Conservation (phyloP, 352 stramenopile genomes). For the Phytophthora fragariaefolia region DNA sequence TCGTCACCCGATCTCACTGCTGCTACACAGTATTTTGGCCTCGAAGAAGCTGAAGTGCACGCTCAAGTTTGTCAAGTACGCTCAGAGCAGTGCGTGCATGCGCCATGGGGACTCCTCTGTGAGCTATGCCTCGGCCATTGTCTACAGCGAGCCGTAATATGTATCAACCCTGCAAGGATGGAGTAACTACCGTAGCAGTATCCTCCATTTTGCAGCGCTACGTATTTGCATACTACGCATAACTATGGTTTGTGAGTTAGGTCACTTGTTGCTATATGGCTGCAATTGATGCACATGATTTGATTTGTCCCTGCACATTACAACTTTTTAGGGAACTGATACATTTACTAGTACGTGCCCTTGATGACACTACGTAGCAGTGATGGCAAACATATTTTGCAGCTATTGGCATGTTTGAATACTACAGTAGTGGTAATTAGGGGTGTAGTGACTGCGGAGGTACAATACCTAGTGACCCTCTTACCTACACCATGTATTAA, state of each 20-base stretch:
- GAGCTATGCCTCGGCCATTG: constrained; percentile 95
- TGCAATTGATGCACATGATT: not conserved
- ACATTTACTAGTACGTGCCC: too few species aligned
- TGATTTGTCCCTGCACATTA: not conserved
- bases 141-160: constrained; percentile 64
- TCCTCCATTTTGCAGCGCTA: constrained; percentile 11
- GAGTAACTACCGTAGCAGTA: constrained; percentile 3
- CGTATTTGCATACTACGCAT: constrained; percentile 22
- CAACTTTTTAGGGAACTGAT: too few species aligned
- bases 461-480: too few species aligned
- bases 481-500: too few species aligned
- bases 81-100: constrained; percentile 90
- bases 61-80: constrained; percentile 95
- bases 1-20: constrained; percentile 93
- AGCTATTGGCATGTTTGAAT: too few species aligned
- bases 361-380: too few species aligned
- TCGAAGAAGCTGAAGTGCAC: constrained; percentile 64
- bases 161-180: constrained; percentile 3
- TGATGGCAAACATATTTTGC: too few species aligned
- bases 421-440: too few species aligned
- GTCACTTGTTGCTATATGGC: not conserved
- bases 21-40: constrained; percentile 71
- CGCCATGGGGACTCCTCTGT: constrained; percentile 92
- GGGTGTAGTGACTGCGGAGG: too few species aligned
- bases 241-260: not conserved